phyloP scores from a whole-genome alignment of 148 eudicot genomes.

The Camellia lanceoleosa region DNA sequence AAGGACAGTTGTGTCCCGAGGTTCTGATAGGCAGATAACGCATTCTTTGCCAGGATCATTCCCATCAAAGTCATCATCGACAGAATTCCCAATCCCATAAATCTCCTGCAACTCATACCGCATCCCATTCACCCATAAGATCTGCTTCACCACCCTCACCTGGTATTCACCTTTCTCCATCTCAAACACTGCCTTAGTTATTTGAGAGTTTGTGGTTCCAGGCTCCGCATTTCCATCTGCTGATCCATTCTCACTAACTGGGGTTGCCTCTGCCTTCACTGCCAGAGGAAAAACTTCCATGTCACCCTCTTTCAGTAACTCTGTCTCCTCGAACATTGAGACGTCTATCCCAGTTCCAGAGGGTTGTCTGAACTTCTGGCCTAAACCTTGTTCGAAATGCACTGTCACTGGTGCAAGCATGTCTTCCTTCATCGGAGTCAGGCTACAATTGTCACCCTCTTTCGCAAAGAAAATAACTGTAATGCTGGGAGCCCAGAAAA shows the following conservation, averaged over 20 bases:
- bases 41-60: constrained; percentile 98
- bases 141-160: constrained; percentile 79
- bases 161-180: constrained; percentile 79
- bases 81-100: constrained; percentile 90
- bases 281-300: constrained; percentile 65
- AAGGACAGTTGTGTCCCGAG: constrained; percentile 90
- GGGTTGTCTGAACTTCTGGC: constrained; percentile 83
- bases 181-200: constrained; percentile 83
- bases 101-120: constrained; percentile 95
- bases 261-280: constrained; percentile 78
- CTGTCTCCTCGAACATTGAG: constrained; percentile 66
- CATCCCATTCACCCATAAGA: constrained; percentile 77
- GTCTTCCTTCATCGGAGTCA: constrained; percentile 72
- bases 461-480: constrained; percentile 66
- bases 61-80: constrained; percentile 63
- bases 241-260: constrained; percentile 34
- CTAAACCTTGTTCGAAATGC: constrained; percentile 73
- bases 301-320: constrained; percentile 55
- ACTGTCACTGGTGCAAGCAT: constrained; percentile 64
- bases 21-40: constrained; percentile 96
- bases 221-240: constrained; percentile 39
- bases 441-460: constrained; percentile 63
- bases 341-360: constrained; percentile 89
- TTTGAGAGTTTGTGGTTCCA: constrained; percentile 69
- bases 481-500: constrained; percentile 35